phyloP scores from a whole-genome alignment of 257 asterid species.

The Primulina huaijiensis region DNA sequence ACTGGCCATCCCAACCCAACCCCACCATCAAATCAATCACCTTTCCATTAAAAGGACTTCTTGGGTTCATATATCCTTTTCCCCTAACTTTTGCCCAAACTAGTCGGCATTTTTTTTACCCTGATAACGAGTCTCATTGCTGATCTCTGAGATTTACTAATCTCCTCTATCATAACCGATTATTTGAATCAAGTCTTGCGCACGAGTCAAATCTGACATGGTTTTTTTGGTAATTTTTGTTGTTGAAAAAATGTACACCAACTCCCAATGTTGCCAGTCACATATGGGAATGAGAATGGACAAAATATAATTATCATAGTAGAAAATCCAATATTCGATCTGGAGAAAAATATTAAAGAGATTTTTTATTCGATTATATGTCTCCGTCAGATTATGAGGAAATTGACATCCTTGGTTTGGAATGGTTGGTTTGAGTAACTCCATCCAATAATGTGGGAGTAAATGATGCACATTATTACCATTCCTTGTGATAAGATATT shows the following conservation, averaged over 20 bases:
- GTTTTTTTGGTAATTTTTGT: background rate
- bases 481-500: background rate
- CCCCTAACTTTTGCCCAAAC: background rate
- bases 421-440: background rate
- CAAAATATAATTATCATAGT: too few species aligned
- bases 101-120: conserved; percentile 2
- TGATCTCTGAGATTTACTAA: background rate
- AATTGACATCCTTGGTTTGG: too few species aligned
- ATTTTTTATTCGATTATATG: too few species aligned
- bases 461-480: background rate
- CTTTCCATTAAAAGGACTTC: conserved; percentile 26
- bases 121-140: background rate
- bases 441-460: conserved; percentile 21
- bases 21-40: conserved; percentile 26
- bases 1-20: background rate
- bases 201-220: background rate
- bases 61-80: conserved; percentile 1
- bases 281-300: too few species aligned
- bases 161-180: background rate
- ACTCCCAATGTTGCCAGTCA: conserved; percentile 6
- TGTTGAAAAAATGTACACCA: background rate
- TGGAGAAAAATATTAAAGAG: too few species aligned
- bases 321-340: too few species aligned
- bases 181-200: background rate
- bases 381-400: too few species aligned